Evolutionary conservation across 83 land plant genomes (phyloP), one percentile per base, ranked within the genome.

Genomic region (Diphasiastrum complanatum): DNA sequence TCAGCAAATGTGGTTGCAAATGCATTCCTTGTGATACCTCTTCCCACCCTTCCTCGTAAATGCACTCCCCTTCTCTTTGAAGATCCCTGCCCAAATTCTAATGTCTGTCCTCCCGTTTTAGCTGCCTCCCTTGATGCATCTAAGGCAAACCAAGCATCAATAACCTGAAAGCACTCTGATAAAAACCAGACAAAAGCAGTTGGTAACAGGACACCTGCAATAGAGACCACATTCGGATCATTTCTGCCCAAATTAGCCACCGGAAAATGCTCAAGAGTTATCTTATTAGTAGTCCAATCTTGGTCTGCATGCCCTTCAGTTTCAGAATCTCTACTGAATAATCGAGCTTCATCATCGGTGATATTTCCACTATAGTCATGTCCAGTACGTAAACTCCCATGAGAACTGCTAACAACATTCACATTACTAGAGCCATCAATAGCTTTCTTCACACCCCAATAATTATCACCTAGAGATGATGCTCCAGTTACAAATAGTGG

Each of bases 71-170:
- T 72, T 36, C 65, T 56, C 54, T 28, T 19, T 45, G 10, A 36
- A 11, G 45, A 48, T 16, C 41, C 43, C 11, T 36, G 43, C 26
- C 72, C 54, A 38, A 22, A 12, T 56, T 67, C 70, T 54, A 24
- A 25, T 10, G 23, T 47, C 26, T 18, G 11, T 64, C 51, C 34
- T 25, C 33, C 41, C 53, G 63, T 25, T 37, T 55, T 67, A 14
- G 20, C 11, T 35, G 40, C 1, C 36, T 73, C 69, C 33, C 79
- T 55, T 40, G 65, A 60, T 27, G 32, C 45, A 60, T 69, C 71
- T 10, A 35, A 16, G 66, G 36, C 69, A 58, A 89, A 65, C 86
- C 96, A 93, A n/a, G 31, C 57, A 3, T 81, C 92, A 35, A 89
- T 78, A 64, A 79, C 70, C 43, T 71, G 74, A 43, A 82, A 55